Percentiles rank a stretch among this genome's conserved stretches.
Evolutionary conservation across 2,329 filamentous ascomycete genomes (phyloP).

Genomic region (Stylonectria norvegica): DNA sequence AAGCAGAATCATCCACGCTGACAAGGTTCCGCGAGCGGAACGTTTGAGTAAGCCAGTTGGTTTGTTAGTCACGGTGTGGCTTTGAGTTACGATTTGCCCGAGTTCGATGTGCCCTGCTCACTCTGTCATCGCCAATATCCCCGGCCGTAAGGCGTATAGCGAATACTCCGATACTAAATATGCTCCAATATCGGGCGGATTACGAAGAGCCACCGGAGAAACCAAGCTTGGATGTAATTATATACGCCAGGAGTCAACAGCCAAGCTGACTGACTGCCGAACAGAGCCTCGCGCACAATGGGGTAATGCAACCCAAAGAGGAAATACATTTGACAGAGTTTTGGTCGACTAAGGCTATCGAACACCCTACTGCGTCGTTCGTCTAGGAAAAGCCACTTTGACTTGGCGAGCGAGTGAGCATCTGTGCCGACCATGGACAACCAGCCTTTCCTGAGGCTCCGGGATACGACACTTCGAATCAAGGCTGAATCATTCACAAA

Average conservation of each 20-base stretch:
- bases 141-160: no score
- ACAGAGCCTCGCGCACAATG: neutral
- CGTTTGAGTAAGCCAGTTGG: no score
- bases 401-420: neutral
- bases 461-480: no score
- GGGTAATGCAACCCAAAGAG: neutral
- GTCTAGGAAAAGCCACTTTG: neutral
- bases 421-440: no score
- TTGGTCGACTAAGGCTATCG: neutral
- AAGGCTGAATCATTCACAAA: no score
- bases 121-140: neutral
- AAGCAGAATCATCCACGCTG: neutral
- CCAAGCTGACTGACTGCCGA: neutral
- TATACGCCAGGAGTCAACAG: neutral
- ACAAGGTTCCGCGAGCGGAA: neutral
- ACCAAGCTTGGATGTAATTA: neutral
- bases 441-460: no score
- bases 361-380: neutral
- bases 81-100: neutral
- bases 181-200: neutral
- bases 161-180: no score
- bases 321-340: neutral
- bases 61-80: no score
- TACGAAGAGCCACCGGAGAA: neutral
- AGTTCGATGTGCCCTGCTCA: neutral